Conservation (phyloP, 2,329 filamentous ascomycete species). For the Elsinoe arachidis region DNA sequence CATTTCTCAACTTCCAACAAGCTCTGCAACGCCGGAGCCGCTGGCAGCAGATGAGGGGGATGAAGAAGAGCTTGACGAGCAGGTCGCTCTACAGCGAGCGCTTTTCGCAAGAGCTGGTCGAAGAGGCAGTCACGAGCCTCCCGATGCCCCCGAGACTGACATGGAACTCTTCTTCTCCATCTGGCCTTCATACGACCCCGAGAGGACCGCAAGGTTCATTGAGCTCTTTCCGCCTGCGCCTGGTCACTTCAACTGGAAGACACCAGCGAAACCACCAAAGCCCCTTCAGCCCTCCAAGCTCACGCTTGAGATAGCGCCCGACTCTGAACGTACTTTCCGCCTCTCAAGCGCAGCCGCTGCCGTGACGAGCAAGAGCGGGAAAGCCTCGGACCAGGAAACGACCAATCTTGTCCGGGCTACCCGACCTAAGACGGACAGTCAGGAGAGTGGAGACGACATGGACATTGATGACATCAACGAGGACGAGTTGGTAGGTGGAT, state of each 20-base stretch:
- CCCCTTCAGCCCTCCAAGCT: constrained; percentile 79
- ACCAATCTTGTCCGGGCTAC: constrained; percentile 45
- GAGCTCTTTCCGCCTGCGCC: constrained; percentile 74
- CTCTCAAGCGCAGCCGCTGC: constrained; percentile 52
- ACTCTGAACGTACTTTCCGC: constrained; percentile 79
- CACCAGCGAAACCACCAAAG: constrained; percentile 69
- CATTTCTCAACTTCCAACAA: constrained; percentile 1
- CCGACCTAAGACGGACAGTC: constrained; percentile 36
- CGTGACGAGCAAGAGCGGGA: constrained; percentile 36
- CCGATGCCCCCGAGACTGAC: constrained; percentile 61
- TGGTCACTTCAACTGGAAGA: constrained; percentile 69
- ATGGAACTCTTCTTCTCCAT: constrained; percentile 69
- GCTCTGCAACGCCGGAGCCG: constrained; percentile 6
- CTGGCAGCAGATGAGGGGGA: constrained; percentile 22
- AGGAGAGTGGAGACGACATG: constrained; percentile 41
- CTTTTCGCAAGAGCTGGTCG: constrained; percentile 34
- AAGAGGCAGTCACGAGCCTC: constrained; percentile 42
- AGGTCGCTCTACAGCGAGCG: constrained; percentile 22
- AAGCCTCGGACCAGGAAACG: constrained; percentile 43
- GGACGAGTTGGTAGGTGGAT: constrained; percentile 61
- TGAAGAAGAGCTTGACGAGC: constrained; percentile 22
- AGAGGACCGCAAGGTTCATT: constrained; percentile 68
- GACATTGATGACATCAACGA: constrained; percentile 47
- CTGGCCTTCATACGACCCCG: constrained; percentile 72
- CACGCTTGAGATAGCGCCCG: constrained; percentile 72